Evolutionary conservation across 257 asterid species (phyloP).

Genomic region (Ilex aquifolium): DNA sequence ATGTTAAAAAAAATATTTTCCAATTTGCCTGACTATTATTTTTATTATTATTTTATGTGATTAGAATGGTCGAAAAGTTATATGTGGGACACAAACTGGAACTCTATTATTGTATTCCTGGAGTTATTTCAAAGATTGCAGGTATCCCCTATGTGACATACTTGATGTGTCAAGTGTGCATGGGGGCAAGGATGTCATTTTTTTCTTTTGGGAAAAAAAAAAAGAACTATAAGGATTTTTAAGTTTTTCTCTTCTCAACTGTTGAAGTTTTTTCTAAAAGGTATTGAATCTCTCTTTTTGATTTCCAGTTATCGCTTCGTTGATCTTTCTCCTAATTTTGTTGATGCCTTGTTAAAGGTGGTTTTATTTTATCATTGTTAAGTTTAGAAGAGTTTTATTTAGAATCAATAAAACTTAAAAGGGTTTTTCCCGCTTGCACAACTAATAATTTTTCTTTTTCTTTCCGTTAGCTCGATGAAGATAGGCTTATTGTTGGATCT

Average conservation of each 20-base stretch:
- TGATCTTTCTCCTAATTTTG: conserved; percentile 80
- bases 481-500: conserved; percentile 73
- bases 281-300: conserved; percentile 13
- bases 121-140: conserved; percentile 99
- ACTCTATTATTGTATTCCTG: conserved; percentile 73
- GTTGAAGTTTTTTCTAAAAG: conserved; percentile 13
- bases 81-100: conserved; percentile 82
- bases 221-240: background rate
- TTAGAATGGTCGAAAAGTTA: conserved; percentile 84
- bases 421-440: background rate
- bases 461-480: conserved; percentile 77
- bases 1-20: background rate
- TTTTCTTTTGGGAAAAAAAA: conserved; percentile 10
- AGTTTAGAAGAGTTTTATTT: background rate
- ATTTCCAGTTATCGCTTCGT: conserved; percentile 75
- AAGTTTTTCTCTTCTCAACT: no score
- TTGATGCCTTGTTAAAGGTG: conserved; percentile 82
- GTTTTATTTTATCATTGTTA: conserved; percentile 14
- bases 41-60: conserved; percentile 6
- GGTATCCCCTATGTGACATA: conserved; percentile 32
- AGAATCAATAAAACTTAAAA: background rate
- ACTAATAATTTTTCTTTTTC: conserved; percentile 4
- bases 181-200: background rate
- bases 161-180: background rate
- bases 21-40: conserved; percentile 14